A percentile compares a stretch with the other conserved stretches of the same genome.
Conservation (phyloP, 2,329 filamentous ascomycete genomes). For the Aspergillus pseudoviridinutans region DNA sequence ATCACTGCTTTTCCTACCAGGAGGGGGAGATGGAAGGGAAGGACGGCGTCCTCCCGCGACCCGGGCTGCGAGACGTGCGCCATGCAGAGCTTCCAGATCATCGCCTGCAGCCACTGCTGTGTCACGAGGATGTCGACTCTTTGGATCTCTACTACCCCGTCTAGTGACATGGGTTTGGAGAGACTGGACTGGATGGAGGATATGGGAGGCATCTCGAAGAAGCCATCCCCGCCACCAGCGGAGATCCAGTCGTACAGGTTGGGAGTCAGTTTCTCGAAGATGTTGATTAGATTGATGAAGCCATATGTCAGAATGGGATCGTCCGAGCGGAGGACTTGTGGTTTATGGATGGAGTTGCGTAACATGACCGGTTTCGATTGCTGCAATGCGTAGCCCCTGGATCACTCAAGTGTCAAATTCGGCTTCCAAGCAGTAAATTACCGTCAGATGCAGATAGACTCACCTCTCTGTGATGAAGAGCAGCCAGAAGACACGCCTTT, state of each 20-base stretch:
- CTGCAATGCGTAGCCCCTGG: conserved; percentile 67
- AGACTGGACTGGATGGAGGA: conserved; percentile 50
- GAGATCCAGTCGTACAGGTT: conserved; percentile 39
- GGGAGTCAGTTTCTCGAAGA: conserved; percentile 37
- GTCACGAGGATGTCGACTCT: conserved; percentile 66
- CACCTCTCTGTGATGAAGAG: conserved; percentile 68
- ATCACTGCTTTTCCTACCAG: conserved; percentile 61
- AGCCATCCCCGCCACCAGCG: conserved; percentile 29
- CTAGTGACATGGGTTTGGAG: conserved; percentile 53
- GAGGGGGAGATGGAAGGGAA: conserved; percentile 62
- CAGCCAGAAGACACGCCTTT: conserved; percentile 68
- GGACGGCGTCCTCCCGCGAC: conserved; percentile 51
- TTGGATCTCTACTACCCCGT: conserved; percentile 59
- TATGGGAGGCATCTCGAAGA: conserved; percentile 26
- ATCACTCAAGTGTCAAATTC: background rate
- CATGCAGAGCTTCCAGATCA: conserved; percentile 70
- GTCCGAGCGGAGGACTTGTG: conserved; percentile 61
- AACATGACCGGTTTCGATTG: conserved; percentile 66
- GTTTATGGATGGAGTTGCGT: conserved; percentile 60
- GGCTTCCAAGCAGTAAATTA: background rate
- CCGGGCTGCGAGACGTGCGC: conserved; percentile 60
- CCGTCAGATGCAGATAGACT: conserved; percentile 8
- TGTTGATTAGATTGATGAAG: conserved; percentile 38
- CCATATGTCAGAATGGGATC: conserved; percentile 39
- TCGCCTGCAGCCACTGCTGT: conserved; percentile 67